Percentiles rank a stretch among this genome's conserved stretches.
These are phyloP conservation scores for Colletotrichum kahawae DNA, from an alignment of 2,329 filamentous ascomycete species.

Conservation along the genomic window DNA sequence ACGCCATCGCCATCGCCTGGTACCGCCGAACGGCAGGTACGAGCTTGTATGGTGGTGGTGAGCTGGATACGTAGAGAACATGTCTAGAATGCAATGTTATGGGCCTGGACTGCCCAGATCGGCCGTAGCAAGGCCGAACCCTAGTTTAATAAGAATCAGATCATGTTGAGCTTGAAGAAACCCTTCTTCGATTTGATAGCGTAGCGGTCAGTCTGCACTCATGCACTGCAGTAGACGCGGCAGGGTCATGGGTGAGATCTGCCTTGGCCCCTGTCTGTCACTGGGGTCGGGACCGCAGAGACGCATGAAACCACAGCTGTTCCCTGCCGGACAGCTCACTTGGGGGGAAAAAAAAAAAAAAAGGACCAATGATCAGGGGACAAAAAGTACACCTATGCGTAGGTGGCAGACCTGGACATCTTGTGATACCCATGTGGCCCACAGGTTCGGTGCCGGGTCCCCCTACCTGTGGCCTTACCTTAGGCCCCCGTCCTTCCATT, in stretches of 20 bases:
- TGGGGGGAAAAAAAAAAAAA: too few species aligned
- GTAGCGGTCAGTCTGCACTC: not conserved
- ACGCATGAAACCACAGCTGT: not conserved
- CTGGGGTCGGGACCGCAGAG: not conserved
- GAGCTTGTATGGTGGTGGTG: not conserved
- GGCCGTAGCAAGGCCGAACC: constrained; percentile 10
- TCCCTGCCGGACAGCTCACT: not conserved
- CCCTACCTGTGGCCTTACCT: not conserved
- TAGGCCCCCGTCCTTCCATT: too few species aligned
- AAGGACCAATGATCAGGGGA: not conserved
- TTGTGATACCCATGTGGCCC: too few species aligned
- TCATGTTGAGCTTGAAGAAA: not conserved
- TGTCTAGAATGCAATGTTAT: not conserved
- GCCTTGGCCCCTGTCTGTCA: not conserved
- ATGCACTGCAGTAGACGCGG: not conserved
- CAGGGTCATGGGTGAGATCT: not conserved
- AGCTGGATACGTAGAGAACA: not conserved
- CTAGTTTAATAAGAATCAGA: not conserved
- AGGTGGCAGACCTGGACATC: not conserved
- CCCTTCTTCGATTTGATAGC: not conserved
- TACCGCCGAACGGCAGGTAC: not conserved
- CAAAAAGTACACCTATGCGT: not conserved
- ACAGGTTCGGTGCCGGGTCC: not conserved
- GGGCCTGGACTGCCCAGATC: not conserved
- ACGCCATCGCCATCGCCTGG: not conserved